Evolutionary conservation across 768 basidiomycete genomes (phyloP).

Genomic region (Phlebiopsis flavidoalba): DNA sequence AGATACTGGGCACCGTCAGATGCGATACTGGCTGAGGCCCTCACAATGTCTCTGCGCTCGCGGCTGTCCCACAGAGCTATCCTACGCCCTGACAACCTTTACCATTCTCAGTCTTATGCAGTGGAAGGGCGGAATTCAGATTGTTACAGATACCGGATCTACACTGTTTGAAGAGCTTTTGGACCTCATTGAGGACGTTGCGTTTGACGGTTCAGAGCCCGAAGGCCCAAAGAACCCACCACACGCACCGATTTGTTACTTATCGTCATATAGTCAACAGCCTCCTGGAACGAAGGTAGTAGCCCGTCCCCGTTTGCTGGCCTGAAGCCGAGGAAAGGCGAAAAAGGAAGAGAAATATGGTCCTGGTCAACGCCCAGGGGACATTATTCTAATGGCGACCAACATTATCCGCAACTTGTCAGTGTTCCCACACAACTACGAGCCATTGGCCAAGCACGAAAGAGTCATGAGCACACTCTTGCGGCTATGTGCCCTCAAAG

Average conservation of each 20-base stretch:
- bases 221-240: constrained; percentile 24
- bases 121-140: constrained; percentile 24
- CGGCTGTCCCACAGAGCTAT: constrained; percentile 77
- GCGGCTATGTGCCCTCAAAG: constrained; percentile 56
- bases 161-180: constrained; percentile 85
- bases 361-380: constrained; percentile 62
- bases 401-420: constrained; percentile 88
- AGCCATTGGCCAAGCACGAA: constrained; percentile 59
- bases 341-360: constrained; percentile 45
- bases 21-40: constrained; percentile 92
- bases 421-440: constrained; percentile 64
- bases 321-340: constrained; percentile 43
- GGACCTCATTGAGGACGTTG: constrained; percentile 80
- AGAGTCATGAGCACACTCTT: constrained; percentile 63
- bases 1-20: constrained; percentile 83
- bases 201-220: constrained; percentile 52
- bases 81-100: constrained; percentile 86
- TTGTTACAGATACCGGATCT: constrained; percentile 36
- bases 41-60: constrained; percentile 90
- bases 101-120: constrained; percentile 77
- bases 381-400: constrained; percentile 60
- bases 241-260: constrained; percentile 42
- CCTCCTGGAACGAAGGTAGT: constrained; percentile 52
- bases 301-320: constrained; percentile 63
- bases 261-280: constrained; percentile 59